Percentiles rank a stretch among this genome's conserved stretches.
Evolutionary conservation across 176 grass and related monocot genomes (phyloP).

Genomic region (Oryza coarctata): DNA sequence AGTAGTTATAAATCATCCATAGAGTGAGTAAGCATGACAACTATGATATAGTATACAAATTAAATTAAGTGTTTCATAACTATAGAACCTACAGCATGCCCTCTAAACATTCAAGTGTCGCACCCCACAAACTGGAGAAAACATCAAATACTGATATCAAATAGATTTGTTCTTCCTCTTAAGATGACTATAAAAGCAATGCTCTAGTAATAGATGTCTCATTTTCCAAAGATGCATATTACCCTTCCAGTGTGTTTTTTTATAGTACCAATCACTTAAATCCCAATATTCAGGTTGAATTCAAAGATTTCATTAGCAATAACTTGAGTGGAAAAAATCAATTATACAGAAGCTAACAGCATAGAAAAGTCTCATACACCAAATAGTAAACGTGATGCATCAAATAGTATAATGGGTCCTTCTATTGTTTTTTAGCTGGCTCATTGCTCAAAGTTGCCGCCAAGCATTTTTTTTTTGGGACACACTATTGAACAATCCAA

Average conservation of each 20-base stretch:
- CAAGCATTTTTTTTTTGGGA: slow-evolving; percentile 2
- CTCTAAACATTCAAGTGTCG: neutral
- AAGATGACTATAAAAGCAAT: neutral
- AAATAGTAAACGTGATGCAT: neutral
- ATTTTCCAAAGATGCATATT: neutral
- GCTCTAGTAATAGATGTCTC: neutral
- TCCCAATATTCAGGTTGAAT: slow-evolving; percentile 12
- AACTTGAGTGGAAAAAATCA: neutral
- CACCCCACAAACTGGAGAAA: neutral
- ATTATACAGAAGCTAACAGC: neutral
- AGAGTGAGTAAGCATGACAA: slow-evolving; percentile 3
- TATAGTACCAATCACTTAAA: slow-evolving; percentile 1
- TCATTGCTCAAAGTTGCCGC: neutral
- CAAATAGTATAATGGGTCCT: slow-evolving; percentile 14
- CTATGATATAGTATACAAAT: slow-evolving; percentile 10
- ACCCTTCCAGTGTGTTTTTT: neutral
- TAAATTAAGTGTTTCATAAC: slow-evolving; percentile 2
- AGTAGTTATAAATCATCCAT: neutral
- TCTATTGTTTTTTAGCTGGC: neutral
- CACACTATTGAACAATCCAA: neutral
- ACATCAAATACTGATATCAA: neutral
- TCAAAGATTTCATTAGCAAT: neutral
- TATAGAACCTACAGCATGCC: neutral
- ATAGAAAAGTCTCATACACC: neutral
- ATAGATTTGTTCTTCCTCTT: neutral